phyloP scores from a whole-genome alignment of 306 rosid genomes.

The cucumber (Cucumis sativus) region Cucumber_9930_V3 NC_026660.2:17893001-17893500 shows the following conservation, averaged over 20 bases:
- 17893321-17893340: conserved; percentile 1
- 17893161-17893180: not conserved
- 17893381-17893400: not conserved
- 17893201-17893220: not conserved
- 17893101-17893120: not conserved
- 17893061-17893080: not conserved
- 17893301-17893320: conserved; percentile 93
- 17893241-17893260: conserved; percentile 60
- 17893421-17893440: conserved; percentile 71
- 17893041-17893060: not conserved
- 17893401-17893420: conserved; percentile 81
- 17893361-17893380: not conserved
- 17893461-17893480: conserved; percentile 43
- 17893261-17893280: conserved; percentile 74
- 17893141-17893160: not conserved
- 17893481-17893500: not conserved
- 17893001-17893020: conserved; percentile 62
- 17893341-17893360: not conserved
- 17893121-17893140: not conserved
- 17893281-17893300: conserved; percentile 61
- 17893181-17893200: not conserved
- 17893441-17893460: conserved; percentile 44
- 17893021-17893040: conserved; percentile 47
- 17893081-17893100: not conserved
- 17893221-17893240: conserved; percentile 6